Conservation (phyloP, 1,139 yeast genomes). For the Kluyveromyces sp. region DNA sequence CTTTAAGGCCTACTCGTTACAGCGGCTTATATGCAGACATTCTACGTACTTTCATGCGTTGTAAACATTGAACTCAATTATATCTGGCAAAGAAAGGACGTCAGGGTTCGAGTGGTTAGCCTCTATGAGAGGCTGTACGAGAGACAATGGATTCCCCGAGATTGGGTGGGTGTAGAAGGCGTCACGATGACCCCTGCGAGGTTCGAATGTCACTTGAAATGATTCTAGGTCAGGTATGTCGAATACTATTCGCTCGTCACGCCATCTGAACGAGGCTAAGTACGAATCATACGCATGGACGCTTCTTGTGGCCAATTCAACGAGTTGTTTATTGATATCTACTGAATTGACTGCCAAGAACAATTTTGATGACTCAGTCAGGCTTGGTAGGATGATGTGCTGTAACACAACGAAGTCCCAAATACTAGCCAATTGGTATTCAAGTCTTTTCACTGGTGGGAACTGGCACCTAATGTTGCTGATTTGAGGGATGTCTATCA, state of each 20-base stretch:
- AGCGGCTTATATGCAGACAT: not conserved
- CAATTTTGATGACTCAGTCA: not conserved
- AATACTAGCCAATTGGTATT: constrained; percentile 11
- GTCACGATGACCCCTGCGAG: no score
- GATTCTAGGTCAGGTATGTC: not conserved
- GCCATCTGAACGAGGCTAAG: not conserved
- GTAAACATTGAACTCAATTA: not conserved
- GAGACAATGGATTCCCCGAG: not conserved
- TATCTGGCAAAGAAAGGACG: not conserved
- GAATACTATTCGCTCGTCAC: not conserved
- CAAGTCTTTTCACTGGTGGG: constrained; percentile 1
- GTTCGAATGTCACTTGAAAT: not conserved
- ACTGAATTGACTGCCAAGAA: not conserved
- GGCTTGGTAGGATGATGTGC: constrained; percentile 13
- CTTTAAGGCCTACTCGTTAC: no score
- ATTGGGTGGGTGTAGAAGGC: no score
- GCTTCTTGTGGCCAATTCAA: not conserved
- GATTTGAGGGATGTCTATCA: not conserved
- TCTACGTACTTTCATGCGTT: not conserved
- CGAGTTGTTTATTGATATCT: not conserved
- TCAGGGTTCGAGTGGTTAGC: not conserved
- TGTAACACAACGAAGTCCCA: constrained; percentile 17
- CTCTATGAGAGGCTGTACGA: not conserved
- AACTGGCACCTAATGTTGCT: not conserved
- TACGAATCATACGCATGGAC: not conserved